These are phyloP conservation scores for Hura crepitans DNA, from an alignment of 441 rosid genomes.

Conservation along the genomic window DNA sequence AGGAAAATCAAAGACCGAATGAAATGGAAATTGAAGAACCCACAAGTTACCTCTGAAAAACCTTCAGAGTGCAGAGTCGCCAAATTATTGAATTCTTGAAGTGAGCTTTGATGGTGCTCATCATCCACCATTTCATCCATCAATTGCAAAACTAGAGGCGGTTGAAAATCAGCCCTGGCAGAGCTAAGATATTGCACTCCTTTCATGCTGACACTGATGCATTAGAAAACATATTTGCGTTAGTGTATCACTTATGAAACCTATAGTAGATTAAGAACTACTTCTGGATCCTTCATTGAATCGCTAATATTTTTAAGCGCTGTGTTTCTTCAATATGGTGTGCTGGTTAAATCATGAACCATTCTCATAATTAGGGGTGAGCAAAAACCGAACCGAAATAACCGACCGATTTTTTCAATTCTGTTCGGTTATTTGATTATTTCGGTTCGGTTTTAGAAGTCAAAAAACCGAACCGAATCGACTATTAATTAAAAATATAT, in stretches of 20 bases:
- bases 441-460: too few relatives aligned
- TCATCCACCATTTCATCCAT: slow-evolving; percentile 34
- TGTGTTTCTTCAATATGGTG: neutral
- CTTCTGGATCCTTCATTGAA: slow-evolving; percentile 1
- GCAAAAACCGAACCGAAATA: too few relatives aligned
- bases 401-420: too few relatives aligned
- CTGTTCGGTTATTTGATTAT: too few relatives aligned
- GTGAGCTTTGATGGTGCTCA: slow-evolving; percentile 26
- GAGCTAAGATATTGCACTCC: slow-evolving; percentile 39
- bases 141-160: slow-evolving; percentile 37
- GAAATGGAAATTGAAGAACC: slow-evolving; percentile 1
- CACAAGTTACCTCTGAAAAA: slow-evolving; percentile 33
- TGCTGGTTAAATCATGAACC: neutral
- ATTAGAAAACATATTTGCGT: slow-evolving; percentile 10
- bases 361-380: too few relatives aligned
- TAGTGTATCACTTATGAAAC: slow-evolving; percentile 3
- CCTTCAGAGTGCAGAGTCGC: slow-evolving; percentile 30
- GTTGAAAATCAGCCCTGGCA: slow-evolving; percentile 42
- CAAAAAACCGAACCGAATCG: too few relatives aligned
- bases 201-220: slow-evolving; percentile 35
- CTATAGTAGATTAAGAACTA: neutral
- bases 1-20: neutral
- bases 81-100: slow-evolving; percentile 30
- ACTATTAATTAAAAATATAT: too few relatives aligned
- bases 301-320: neutral